Evolutionary conservation across 805 yeast genomes (phyloP), one percentile per base, ranked within the genome.

Genomic region (Allodekkera sacchari): DNA sequence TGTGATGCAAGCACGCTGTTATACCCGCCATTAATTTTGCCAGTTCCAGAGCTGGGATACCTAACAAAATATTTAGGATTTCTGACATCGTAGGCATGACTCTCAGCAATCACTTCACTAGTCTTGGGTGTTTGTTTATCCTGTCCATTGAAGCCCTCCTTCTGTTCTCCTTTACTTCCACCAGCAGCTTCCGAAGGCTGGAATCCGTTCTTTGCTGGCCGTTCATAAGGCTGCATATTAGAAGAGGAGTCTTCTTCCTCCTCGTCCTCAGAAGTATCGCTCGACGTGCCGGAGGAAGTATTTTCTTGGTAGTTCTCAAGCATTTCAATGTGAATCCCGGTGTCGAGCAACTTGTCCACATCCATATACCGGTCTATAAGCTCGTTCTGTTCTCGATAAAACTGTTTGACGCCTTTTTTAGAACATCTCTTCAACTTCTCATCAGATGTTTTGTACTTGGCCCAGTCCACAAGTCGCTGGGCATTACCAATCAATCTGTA

Each of bases 311-410:
- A 81, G 31, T 69, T 74, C 28, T 70, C 62, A 31, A 83, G 63
- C 76, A 82, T 76, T 27, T 68, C 61, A 37, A 67, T 64, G 41
- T 77, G 82, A 35, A 82, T 66, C 1, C 87, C 87, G 4, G 83
- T 71, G 46, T 80, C 92, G 28, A 82, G 60, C 31, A 81, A 58
- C 31, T 62, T 59, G 48, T 82, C 94, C 17, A 82, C 72, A 36
- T 71, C 79, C 22, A 52, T 51, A 44, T 70, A 78, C 32, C 71
- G 59, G 16, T 65, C 69, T 32, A 81, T 71, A 32, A 75, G 48
- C 25, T 63, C 71, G 49, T 82, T 82, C 53, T 81, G 89, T 3
- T 56, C 48, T 25, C 53, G 52, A 53, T 83, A 82, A 50, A 57
- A 80, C 13, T 50, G 34, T 18, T 62, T 54, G 5, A 71, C 31